Evolutionary conservation across 1,284 basidiomycete species (phyloP).

Genomic region (Schizophyllum amplum): DNA sequence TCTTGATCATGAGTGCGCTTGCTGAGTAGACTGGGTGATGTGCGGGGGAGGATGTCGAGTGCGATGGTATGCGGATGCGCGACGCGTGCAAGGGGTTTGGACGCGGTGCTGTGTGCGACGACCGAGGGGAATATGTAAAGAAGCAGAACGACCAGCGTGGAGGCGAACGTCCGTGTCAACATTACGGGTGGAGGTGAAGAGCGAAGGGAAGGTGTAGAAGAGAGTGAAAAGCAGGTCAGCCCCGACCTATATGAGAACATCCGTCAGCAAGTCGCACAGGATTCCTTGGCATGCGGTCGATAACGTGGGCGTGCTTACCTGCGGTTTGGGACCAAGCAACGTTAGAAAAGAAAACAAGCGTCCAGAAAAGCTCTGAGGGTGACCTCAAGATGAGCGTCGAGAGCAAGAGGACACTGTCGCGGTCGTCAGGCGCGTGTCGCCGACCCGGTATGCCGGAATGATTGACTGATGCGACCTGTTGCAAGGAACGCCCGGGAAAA

Average conservation of each 20-base stretch:
- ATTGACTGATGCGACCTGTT: background rate
- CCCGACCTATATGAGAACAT: background rate
- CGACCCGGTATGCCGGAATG: background rate
- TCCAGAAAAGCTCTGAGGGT: background rate
- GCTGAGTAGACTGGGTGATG: constrained; percentile 21
- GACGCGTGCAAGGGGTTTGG: constrained; percentile 48
- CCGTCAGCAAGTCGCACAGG: background rate
- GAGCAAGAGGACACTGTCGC: background rate
- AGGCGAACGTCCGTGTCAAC: background rate
- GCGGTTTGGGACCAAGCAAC: background rate
- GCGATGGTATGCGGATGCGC: constrained; percentile 50
- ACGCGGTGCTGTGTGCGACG: constrained; percentile 43
- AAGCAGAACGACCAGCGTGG: constrained; percentile 15
- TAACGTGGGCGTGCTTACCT: background rate
- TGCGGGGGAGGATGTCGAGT: constrained; percentile 61
- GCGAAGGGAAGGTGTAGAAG: background rate
- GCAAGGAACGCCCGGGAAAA: background rate
- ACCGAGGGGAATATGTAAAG: constrained; percentile 2
- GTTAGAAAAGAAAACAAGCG: background rate
- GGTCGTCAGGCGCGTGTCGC: background rate
- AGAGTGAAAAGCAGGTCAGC: background rate
- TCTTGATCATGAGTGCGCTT: constrained; percentile 26
- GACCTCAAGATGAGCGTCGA: background rate
- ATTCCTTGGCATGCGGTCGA: background rate
- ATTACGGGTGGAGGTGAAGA: background rate